Base-by-base conservation (phyloP, 2,329 filamentous ascomycete genomes). In the Cladosporium oxysporum region DNA sequence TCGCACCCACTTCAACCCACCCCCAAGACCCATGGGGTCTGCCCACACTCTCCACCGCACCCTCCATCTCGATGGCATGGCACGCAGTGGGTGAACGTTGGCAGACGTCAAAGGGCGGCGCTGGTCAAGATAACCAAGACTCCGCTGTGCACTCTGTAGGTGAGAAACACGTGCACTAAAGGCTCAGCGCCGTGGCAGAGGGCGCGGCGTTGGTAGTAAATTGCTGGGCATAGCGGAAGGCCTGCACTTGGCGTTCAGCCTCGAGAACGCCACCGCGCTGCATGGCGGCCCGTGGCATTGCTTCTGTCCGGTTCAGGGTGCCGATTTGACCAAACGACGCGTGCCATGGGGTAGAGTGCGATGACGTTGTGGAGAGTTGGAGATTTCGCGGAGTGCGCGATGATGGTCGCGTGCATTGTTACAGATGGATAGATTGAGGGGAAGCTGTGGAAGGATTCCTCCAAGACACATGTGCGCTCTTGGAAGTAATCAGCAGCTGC, bases 101-200 rank as follows among this genome's bases (percentile, higher is more conserved):
- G 61, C 61, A 63, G 61, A 63, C 61, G 61, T 63, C 61, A 62
- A 62, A 52, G 52, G 3, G 49, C 29, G 23, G 60, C 47, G 49
- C 14, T 18, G 11, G 11, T 44, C 29, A 23, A 26, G 23, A 44
- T 29, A 16, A 63, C 61, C 61, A 63, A 63, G 61, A 57, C 61
- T 23, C 23, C 26, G 35, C 61, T 33, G 35, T 63, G n/a, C 18
- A 29, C 50, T 47, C 12, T 55, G 31, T 14, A 28, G 61, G 50
- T 28, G 31, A 16, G 49, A 8, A 29, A 31, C 50, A 47, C 35
- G 50, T 57, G 61, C 33, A 31, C 61, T 63, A 63, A 33, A 57
- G 49, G 31, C 61, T 63, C 61, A 63, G 61, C 61, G 61, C 50
- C 61, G 50, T 63, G 61, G 61, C 61, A 55, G 50, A 57, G 21